Base-by-base conservation (phyloP, 805 yeast genomes). In the Kodamaea restingae region DNA sequence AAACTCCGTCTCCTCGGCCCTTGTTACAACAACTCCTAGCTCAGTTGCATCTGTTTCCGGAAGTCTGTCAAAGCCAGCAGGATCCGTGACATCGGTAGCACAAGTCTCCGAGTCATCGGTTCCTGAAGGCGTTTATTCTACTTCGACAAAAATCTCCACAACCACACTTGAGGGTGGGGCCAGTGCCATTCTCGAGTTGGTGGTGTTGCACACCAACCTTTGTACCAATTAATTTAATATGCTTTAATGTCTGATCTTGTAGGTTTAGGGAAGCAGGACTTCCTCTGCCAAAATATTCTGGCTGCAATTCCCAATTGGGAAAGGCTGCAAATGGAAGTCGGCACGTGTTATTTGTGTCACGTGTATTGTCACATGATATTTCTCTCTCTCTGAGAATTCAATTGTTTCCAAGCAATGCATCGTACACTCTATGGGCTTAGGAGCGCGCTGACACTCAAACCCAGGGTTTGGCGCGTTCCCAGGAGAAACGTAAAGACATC, bases 401-500 rank as follows among this genome's bases (percentile, higher is more conserved):
- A n/a, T n/a, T n/a, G 8, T 20, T 20, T 8, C 8, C 22, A 20
- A 20, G 22, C 22, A 14, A 27, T 27, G 31, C 31, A 4, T 14
- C 31, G 17, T 14, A 15, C 32, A 17, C 12, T 30, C 21, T 10
- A 18, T 7, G 32, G 21, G 4, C 21, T 17, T 15, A 30, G 32
- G 15, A 8, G 7, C 33, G 10, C 25, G 18, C 28, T 5, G 21
- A 21, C 6, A 22, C 7, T 37, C 31, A 37, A 37, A 14, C 35
- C 24, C 20, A 31, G 21, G 7, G 4, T 21, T 7, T 10, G 31
- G 18, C 5, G 8, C 12, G 21, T 30, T 9, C 20, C 31, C 4
- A 37, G 22, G 26, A 46, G 68, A 36, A 42, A 56, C 2, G 64
- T 65, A 40, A 78, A 80, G 45, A 83, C 90, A 0, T 78, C 88